Percentiles rank a stretch among this genome's conserved stretches.
Conservation (phyloP, 805 yeast species). For the Tetrapisispora namnaoensis region DNA sequence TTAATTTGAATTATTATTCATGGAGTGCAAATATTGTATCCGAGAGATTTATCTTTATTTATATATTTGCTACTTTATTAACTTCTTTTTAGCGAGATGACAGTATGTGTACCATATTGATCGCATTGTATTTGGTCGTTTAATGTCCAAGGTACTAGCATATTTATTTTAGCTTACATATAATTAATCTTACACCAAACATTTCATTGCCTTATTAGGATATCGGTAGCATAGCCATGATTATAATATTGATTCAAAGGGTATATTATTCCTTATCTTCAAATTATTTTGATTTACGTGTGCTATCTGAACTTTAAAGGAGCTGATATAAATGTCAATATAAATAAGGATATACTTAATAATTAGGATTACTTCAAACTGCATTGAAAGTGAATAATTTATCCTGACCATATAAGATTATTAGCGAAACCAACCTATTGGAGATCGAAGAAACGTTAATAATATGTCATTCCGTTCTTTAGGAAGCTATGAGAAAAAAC, state of each 20-base stretch:
- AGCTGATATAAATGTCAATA: no score
- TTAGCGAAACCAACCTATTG: not conserved
- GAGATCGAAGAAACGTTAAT: not conserved
- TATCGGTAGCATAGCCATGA: not conserved
- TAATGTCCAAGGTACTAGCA: not conserved
- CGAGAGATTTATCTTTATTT: no score
- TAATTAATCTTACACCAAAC: not conserved
- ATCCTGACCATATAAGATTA: no score
- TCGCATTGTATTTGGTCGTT: no score
- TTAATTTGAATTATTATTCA: no score
- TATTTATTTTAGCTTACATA: not conserved
- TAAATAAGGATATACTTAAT: no score
- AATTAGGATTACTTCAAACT: no score
- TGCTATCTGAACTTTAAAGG: no score
- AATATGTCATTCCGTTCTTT: constrained; percentile 20
- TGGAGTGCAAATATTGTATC: no score
- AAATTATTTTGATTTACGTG: no score
- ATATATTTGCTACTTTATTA: not conserved
- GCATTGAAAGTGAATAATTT: no score
- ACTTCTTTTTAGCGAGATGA: not conserved
- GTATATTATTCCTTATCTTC: no score
- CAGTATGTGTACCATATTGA: not conserved
- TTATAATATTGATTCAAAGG: not conserved
- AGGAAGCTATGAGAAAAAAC: constrained; percentile 18
- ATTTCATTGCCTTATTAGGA: not conserved